A percentile compares a stretch with the other conserved stretches of the same genome.
These are phyloP conservation scores for Camellia oleifera DNA, from an alignment of 179 eudicot genomes.

Conservation along the genomic window DNA sequence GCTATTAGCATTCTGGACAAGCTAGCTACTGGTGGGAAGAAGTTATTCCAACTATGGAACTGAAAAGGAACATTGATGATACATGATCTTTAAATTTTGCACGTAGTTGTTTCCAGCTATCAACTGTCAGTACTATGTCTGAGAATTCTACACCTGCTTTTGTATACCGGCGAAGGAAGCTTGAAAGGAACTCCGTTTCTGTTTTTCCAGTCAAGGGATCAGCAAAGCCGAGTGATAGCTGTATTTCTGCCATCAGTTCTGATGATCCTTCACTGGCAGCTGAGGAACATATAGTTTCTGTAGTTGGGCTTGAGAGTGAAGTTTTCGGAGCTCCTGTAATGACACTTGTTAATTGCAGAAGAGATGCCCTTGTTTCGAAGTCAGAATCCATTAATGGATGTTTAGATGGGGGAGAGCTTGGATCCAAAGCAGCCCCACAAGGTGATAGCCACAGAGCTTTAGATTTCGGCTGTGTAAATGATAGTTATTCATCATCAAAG, in stretches of 20 bases:
- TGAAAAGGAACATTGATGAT: slow-evolving; percentile 22
- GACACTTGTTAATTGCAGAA: slow-evolving; percentile 24
- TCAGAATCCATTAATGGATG: slow-evolving; percentile 36
- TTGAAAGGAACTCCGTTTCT: slow-evolving; percentile 30
- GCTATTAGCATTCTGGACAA: too few relatives aligned
- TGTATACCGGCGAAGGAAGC: slow-evolving; percentile 61
- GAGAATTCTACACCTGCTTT: slow-evolving; percentile 42
- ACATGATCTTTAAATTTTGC: slow-evolving; percentile 28
- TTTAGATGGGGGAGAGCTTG: slow-evolving; percentile 34
- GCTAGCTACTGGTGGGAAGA: neutral
- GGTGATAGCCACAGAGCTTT: slow-evolving; percentile 29
- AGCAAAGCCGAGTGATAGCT: slow-evolving; percentile 36
- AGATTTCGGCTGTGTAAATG: slow-evolving; percentile 52
- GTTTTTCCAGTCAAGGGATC: slow-evolving; percentile 21
- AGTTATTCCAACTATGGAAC: slow-evolving; percentile 23
- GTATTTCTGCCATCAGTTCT: slow-evolving; percentile 35
- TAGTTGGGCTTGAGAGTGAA: slow-evolving; percentile 27
- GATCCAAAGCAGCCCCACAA: slow-evolving; percentile 33
- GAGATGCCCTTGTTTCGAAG: slow-evolving; percentile 25
- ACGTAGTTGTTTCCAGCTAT: slow-evolving; percentile 44
- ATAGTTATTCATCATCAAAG: slow-evolving; percentile 84
- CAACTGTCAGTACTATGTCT: slow-evolving; percentile 41
- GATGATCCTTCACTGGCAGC: slow-evolving; percentile 37
- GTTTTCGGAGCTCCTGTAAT: slow-evolving; percentile 27
- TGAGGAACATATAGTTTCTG: slow-evolving; percentile 21